Conservation (phyloP, 495 filamentous ascomycete genomes). For the Penicillium maclennaniae region DNA sequence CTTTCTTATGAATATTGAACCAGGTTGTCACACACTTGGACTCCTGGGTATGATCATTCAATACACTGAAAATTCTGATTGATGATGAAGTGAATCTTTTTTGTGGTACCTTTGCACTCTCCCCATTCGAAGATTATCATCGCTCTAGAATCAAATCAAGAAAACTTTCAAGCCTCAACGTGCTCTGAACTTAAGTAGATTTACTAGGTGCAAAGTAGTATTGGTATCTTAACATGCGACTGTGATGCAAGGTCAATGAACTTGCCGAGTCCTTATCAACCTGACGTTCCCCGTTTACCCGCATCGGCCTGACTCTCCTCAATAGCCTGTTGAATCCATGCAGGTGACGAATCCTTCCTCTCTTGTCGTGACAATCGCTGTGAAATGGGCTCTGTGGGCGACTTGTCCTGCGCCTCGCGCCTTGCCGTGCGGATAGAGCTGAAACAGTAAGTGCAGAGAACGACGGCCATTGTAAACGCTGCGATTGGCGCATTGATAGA, state of each 20-base stretch:
- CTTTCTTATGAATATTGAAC: slow-evolving; percentile 36
- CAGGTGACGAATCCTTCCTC: slow-evolving; percentile 17
- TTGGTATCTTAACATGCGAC: not conserved
- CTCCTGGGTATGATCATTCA: slow-evolving; percentile 38
- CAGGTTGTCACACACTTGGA: slow-evolving; percentile 29
- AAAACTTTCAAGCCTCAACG: not conserved
- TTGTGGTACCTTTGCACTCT: not conserved
- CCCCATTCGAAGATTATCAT: not conserved
- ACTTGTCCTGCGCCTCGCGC: slow-evolving; percentile 27
- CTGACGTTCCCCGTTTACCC: slow-evolving; percentile 2
- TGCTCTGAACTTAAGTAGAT: not conserved
- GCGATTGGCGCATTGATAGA: slow-evolving; percentile 47
- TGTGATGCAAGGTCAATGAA: not conserved
- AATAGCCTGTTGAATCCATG: slow-evolving; percentile 37
- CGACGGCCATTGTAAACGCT: slow-evolving; percentile 47
- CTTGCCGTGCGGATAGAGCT: slow-evolving; percentile 47
- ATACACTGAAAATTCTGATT: slow-evolving; percentile 51
- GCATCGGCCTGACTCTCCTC: slow-evolving; percentile 27
- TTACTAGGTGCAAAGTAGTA: not conserved
- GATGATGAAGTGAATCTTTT: slow-evolving; percentile 19
- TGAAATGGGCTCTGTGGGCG: slow-evolving; percentile 1
- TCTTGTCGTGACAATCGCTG: slow-evolving; percentile 5
- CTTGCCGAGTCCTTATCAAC: not conserved
- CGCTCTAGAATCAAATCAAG: not conserved
- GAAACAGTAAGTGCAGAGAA: slow-evolving; percentile 48